Evolutionary conservation across 2,329 filamentous ascomycete species (phyloP).

Genomic region (Dactylonectria estremocensis): DNA sequence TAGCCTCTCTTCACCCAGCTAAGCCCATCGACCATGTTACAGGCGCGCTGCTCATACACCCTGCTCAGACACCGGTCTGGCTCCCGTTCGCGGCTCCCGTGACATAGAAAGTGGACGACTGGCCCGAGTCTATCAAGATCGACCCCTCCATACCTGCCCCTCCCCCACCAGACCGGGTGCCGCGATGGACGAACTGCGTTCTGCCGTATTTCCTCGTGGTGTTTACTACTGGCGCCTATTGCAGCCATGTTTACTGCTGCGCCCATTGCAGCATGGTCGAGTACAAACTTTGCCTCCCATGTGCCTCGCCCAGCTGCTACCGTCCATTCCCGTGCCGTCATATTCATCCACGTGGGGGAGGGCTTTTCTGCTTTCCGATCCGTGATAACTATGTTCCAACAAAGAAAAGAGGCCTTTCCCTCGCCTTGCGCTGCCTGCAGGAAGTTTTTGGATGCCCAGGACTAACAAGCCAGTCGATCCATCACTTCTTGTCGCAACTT

Average conservation of each 20-base stretch:
- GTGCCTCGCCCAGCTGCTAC: constrained; percentile 22
- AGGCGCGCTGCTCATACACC: not conserved
- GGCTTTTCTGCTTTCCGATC: constrained; percentile 29
- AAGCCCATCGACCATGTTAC: not conserved
- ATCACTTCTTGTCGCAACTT: constrained; percentile 7
- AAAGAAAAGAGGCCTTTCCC: constrained; percentile 46
- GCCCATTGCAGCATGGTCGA: constrained; percentile 44
- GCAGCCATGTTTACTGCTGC: constrained; percentile 24
- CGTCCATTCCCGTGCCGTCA: constrained; percentile 37
- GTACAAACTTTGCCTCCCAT: constrained; percentile 36
- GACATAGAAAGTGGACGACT: constrained; percentile 28
- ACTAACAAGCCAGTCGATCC: not conserved
- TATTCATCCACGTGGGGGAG: constrained; percentile 46
- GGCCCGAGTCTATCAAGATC: constrained; percentile 35
- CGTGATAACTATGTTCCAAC: constrained; percentile 21
- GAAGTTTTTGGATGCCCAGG: not conserved
- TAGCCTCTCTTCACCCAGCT: not conserved
- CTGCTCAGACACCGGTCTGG: constrained; percentile 31
- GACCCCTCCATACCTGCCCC: constrained; percentile 48
- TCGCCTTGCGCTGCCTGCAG: constrained; percentile 20
- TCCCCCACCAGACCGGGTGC: constrained; percentile 43
- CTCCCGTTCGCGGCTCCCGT: constrained; percentile 28
- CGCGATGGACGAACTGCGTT: constrained; percentile 49
- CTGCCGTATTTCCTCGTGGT: constrained; percentile 51
- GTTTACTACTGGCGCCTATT: constrained; percentile 30